phyloP scores from a whole-genome alignment of 139 green algal species.

The Ettlia oleoabundans region DNA sequence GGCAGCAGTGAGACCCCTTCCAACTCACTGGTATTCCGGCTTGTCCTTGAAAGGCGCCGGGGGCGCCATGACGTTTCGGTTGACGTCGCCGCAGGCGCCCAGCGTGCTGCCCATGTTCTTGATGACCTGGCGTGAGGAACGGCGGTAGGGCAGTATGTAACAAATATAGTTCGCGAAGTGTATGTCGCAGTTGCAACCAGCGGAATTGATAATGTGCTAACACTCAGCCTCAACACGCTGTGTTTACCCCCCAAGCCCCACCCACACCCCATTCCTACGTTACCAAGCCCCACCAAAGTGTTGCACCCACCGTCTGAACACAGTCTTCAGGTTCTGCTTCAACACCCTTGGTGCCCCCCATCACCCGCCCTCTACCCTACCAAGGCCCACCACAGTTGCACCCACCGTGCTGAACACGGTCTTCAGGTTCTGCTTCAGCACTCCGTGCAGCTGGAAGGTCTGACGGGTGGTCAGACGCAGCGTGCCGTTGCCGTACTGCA shows the following conservation, averaged over 20 bases:
- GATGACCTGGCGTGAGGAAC: slow-evolving; percentile 94
- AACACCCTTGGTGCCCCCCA: too few species aligned
- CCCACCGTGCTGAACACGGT: slow-evolving; percentile 83
- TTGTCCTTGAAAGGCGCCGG: slow-evolving; percentile 80
- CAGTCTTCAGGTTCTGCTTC: slow-evolving; percentile 99
- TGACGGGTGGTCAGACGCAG: slow-evolving; percentile 98
- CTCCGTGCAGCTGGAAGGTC: slow-evolving; percentile 97
- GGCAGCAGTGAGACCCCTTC: background rate
- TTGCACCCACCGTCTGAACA: slow-evolving; percentile 70
- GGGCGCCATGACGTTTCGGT: slow-evolving; percentile 94
- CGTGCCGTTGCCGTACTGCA: slow-evolving; percentile 97
- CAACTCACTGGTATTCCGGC: slow-evolving; percentile 81
- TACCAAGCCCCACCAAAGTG: background rate
- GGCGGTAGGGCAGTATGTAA: too few species aligned
- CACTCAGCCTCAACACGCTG: too few species aligned
- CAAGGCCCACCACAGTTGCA: background rate
- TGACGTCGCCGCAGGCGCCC: slow-evolving; percentile 96
- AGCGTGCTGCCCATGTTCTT: slow-evolving; percentile 99
- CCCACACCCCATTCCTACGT: too few species aligned
- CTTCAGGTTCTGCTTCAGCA: slow-evolving; percentile 99
- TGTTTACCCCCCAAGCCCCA: too few species aligned
- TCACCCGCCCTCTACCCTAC: too few species aligned
- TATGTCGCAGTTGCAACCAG: background rate
- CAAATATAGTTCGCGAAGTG: too few species aligned
- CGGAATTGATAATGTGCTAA: too few species aligned